phyloP scores from a whole-genome alignment of 768 basidiomycete species.

The Boletus sp. region DNA sequence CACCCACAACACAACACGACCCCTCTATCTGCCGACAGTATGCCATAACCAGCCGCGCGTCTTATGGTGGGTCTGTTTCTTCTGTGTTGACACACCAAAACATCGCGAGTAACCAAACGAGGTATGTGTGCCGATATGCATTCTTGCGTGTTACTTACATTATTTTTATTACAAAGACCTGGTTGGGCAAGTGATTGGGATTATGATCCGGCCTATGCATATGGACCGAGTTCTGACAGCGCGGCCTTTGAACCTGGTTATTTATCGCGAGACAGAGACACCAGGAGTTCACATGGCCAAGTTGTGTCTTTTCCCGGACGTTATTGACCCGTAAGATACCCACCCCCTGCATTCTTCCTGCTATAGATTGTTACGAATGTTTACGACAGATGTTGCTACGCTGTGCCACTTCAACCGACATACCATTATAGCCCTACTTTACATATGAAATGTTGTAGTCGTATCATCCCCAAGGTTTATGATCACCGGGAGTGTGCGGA shows the following conservation, averaged over 20 bases:
- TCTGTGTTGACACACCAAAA: slow-evolving; percentile 1
- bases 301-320: slow-evolving; percentile 10
- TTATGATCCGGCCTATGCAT: slow-evolving; percentile 6
- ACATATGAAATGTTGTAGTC: slow-evolving; percentile 10
- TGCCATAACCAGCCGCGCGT: not conserved
- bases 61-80: slow-evolving; percentile 4
- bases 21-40: slow-evolving; percentile 2
- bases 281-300: slow-evolving; percentile 3
- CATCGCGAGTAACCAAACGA: slow-evolving; percentile 1
- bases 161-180: not conserved
- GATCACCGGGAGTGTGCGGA: not conserved
- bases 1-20: not conserved
- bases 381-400: not conserved
- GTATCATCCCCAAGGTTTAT: not conserved
- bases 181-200: slow-evolving; percentile 23
- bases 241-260: not conserved
- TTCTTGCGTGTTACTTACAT: not conserved
- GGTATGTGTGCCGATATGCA: slow-evolving; percentile 5
- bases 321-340: slow-evolving; percentile 10
- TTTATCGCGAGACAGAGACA: slow-evolving; percentile 1
- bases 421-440: slow-evolving; percentile 15
- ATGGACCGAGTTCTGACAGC: slow-evolving; percentile 5
- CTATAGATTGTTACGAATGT: slow-evolving; percentile 1
- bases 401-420: not conserved
- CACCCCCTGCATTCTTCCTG: not conserved